Conservation (phyloP, 1,284 basidiomycete genomes). For the Malassezia yamatoensis region DNA sequence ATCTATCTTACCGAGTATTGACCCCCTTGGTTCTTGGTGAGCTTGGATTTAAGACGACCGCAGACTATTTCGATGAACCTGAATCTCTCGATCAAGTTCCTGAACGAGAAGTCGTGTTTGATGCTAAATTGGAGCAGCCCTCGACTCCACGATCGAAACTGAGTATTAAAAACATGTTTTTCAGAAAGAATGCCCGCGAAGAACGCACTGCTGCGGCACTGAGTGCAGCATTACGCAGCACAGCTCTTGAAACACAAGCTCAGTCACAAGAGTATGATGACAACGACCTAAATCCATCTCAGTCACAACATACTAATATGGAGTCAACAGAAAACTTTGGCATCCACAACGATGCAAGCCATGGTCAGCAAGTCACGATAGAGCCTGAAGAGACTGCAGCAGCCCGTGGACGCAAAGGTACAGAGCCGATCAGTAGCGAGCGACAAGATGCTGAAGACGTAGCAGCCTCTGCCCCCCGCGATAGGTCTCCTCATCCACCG, state of each 20-base stretch:
- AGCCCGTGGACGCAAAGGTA: neutral
- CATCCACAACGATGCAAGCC: no score
- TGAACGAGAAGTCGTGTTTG: conserved; percentile 33
- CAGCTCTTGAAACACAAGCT: neutral
- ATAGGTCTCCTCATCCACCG: neutral
- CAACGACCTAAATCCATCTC: no score
- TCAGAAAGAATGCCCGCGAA: conserved; percentile 1
- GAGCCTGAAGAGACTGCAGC: neutral
- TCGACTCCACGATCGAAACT: neutral
- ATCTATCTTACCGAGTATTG: conserved; percentile 40
- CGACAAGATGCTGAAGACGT: no score
- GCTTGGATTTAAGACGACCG: conserved; percentile 43
- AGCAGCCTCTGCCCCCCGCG: neutral
- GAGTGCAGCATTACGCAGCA: neutral
- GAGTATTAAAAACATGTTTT: conserved; percentile 10
- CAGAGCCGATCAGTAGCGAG: no score
- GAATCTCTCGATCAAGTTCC: conserved; percentile 41
- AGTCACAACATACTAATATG: no score
- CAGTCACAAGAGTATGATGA: neutral
- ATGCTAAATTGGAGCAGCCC: conserved; percentile 3
- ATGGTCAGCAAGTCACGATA: no score
- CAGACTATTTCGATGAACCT: conserved; percentile 48
- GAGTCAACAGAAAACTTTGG: no score
- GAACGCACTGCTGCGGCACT: neutral
- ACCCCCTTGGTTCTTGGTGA: conserved; percentile 45